phyloP scores from a whole-genome alignment of 176 grass and related monocot species.

The Ensete ventricosum region DNA sequence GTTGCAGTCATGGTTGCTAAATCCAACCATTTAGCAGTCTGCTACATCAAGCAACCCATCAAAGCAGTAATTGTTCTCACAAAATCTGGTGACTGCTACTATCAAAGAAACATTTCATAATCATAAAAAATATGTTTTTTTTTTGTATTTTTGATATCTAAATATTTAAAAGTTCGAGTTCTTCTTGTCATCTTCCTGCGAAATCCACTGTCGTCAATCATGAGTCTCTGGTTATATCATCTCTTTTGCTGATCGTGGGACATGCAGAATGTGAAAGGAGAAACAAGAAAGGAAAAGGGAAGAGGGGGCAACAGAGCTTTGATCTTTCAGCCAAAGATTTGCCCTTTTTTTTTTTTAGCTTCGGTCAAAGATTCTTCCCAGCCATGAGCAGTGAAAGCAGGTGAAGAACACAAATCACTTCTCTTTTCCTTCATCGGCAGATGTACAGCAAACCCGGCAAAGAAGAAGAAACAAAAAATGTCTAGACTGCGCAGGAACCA shows the following conservation, averaged over 20 bases:
- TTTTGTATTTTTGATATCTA: too few relatives aligned
- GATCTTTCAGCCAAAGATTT: not conserved
- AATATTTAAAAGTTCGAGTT: too few relatives aligned
- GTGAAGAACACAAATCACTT: not conserved
- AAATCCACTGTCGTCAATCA: too few relatives aligned
- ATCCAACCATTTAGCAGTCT: too few relatives aligned
- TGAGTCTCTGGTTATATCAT: too few relatives aligned
- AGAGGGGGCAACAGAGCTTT: not conserved
- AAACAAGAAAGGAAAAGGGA: not conserved
- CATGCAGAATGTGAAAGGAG: not conserved
- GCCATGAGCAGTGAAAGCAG: not conserved
- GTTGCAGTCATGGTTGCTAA: too few relatives aligned
- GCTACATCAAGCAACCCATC: too few relatives aligned
- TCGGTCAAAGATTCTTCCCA: conserved; percentile 8
- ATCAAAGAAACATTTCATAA: too few relatives aligned
- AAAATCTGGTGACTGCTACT: too few relatives aligned
- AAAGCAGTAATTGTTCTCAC: too few relatives aligned
- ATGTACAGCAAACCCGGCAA: not conserved
- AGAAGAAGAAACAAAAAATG: not conserved
- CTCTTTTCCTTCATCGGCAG: not conserved
- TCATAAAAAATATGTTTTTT: too few relatives aligned
- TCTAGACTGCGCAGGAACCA: not conserved
- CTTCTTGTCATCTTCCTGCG: too few relatives aligned
- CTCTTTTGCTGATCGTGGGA: not conserved
- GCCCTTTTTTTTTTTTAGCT: not conserved